Evolutionary conservation across 108 stramenopile genomes (phyloP).

Genomic region (Nitzschia inconspicua): DNA sequence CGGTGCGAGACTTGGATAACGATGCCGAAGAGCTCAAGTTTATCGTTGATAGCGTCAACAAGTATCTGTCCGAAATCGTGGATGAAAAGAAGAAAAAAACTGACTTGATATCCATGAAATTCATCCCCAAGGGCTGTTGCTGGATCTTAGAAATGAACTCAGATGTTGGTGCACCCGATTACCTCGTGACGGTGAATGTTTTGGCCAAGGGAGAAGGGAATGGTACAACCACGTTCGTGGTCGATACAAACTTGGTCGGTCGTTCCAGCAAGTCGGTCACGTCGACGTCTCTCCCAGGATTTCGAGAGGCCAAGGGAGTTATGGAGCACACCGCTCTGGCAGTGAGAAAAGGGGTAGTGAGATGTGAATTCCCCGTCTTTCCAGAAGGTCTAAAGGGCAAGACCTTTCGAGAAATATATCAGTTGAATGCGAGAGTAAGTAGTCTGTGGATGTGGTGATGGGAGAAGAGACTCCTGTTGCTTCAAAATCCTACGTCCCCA

Average conservation of each 20-base stretch:
- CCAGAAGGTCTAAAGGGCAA: conserved; percentile 81
- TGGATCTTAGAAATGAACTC: conserved; percentile 43
- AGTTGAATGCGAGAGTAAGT: conserved; percentile 87
- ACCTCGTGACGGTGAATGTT: conserved; percentile 27
- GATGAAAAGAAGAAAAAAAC: conserved; percentile 17
- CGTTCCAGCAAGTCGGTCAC: conserved; percentile 12
- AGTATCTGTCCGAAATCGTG: conserved; percentile 32
- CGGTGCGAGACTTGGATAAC: conserved; percentile 24
- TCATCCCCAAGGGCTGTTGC: conserved; percentile 41
- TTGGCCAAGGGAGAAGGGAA: conserved; percentile 21
- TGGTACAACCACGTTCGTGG: conserved; percentile 32
- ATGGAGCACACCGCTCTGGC: conserved; percentile 46
- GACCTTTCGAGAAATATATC: conserved; percentile 82
- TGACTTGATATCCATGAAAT: conserved; percentile 35
- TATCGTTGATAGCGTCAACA: conserved; percentile 33
- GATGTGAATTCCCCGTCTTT: conserved; percentile 80
- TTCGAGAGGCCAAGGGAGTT: conserved; percentile 42
- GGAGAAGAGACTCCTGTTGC: not conserved
- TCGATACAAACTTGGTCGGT: conserved; percentile 37
- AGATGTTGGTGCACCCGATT: conserved; percentile 33
- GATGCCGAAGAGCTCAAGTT: conserved; percentile 35
- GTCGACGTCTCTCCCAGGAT: conserved; percentile 34
- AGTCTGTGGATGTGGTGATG: not conserved
- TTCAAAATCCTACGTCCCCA: not conserved
- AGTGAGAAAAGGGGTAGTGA: conserved; percentile 64